Evolutionary conservation across 495 filamentous ascomycete species (phyloP), one percentile per base, ranked within the genome.

Genomic region (Aspergillus sclerotioniger): DNA sequence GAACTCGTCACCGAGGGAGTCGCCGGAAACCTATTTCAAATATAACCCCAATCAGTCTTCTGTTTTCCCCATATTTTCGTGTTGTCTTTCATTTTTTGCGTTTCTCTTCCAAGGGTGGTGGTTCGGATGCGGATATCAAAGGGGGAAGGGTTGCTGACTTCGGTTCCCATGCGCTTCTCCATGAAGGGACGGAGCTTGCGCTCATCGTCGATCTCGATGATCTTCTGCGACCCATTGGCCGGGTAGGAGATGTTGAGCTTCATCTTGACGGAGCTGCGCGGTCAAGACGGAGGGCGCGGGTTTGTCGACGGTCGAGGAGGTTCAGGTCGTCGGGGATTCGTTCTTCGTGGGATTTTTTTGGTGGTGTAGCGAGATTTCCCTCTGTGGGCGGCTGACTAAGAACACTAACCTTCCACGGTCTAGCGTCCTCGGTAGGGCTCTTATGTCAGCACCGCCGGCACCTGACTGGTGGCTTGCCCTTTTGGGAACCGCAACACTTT

Each of bases 221-320:
- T 86, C 83, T 98, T 98, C 79, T 98, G 94, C 67, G 90, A 90
- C 86, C 94, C 94, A 82, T 98, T 97, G 82, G 91, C 89, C 70
- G 95, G 94, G 84, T 90, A 92, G 78, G 90, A 95, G 81, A 96
- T 92, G 86, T 96, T 96, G 84, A 96, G 83, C 89, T 96, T 90
- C 88, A 90, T 90, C 76, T 79, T 79, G 76, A 77, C 76, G 73
- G 69, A 66, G 72, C 65, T 71, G 75, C 76, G 75, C 76, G 72
- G 75, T 79, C 75, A 79, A 79, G 76, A 79, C 76, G 75, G 73
- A 76, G 76, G 64, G 72, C 74, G 76, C 72, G 69, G 70, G 65
- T 74, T 77, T 75, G 76, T 77, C 76, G 74, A 79, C 71, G 68
- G 67, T 76, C 67, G 67, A 63, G 54, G 71, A 66, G 65, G 67